Conservation (phyloP, 1,284 basidiomycete genomes). For the Fomitopsis schrenkii region DNA sequence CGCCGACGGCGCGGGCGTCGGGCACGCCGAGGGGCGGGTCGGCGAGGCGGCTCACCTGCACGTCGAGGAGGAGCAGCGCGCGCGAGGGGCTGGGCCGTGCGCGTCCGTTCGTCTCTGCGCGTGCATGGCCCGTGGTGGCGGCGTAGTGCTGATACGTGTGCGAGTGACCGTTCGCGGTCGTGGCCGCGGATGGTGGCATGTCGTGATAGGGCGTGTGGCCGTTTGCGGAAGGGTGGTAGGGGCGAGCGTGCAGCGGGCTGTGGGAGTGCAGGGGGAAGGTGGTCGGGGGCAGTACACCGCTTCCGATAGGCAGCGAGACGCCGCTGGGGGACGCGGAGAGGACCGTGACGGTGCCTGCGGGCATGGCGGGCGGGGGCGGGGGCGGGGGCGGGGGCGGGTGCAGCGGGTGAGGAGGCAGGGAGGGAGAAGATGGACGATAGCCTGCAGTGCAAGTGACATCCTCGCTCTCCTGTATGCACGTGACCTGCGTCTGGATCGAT, state of each 20-base stretch:
- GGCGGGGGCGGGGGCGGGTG: neutral
- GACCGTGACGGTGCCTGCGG: neutral
- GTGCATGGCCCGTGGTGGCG: neutral
- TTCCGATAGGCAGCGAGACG: neutral
- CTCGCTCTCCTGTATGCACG: no score
- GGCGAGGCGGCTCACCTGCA: slow-evolving; percentile 48
- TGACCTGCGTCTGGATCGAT: no score
- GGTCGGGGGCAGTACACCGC: neutral
- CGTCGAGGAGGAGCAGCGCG: slow-evolving; percentile 58
- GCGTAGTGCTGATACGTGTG: neutral
- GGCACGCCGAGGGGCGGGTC: slow-evolving; percentile 49
- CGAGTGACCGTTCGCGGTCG: neutral
- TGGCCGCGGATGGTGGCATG: neutral
- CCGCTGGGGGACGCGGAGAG: neutral
- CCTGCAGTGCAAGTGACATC: no score
- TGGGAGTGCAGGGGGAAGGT: neutral
- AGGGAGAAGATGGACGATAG: neutral
- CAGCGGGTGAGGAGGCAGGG: neutral
- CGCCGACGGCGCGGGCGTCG: slow-evolving; percentile 34
- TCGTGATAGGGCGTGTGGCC: neutral
- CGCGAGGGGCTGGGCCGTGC: slow-evolving; percentile 20
- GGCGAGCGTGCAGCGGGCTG: neutral
- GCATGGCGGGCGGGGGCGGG: neutral
- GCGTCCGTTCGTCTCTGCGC: neutral
- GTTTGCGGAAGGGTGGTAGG: neutral